Evolutionary conservation across 148 eudicot genomes (phyloP), one percentile per base, ranked within the genome.

Genomic region (Heliamphora exappendiculata): DNA sequence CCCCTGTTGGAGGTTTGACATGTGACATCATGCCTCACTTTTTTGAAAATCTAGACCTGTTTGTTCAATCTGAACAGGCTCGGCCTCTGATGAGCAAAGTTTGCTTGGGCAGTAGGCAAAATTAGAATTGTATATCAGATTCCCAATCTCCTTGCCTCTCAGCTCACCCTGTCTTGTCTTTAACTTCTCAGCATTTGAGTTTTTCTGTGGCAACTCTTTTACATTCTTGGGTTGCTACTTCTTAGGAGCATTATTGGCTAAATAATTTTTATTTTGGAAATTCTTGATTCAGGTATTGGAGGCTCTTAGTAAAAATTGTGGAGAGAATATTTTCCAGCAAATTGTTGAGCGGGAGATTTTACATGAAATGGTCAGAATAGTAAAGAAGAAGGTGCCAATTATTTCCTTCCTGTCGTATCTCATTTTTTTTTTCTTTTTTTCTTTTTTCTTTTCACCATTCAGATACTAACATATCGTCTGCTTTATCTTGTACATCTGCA

Each of bases 291-390:
- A 94, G 98, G 97, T 89, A 54, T 78, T 94, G 83, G 98, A 94
- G 82, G 89, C 97, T 62, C 87, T 94, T n/a, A 91, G 90, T 78
- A 94, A 94, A 81, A 94, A 94, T 81, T 94, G 98, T 78, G 92
- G 92, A 47, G 97, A 94, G 74, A 81, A 76, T 76, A 81, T 94
- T 70, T 88, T 92, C 80, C 96, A 85, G 77, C 91, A 76, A 49
- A 87, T 92, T 79, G 89, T 84, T 78, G 98, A 94, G 83, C 92
- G 98, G 76, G 98, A 92, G 73, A 89, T 94, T 64, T 78, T 94
- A 78, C 96, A 86, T 79, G 98, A 94, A 1, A 94, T 94, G 98
- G 96, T 94, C 75, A 94, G 92, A 85, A 89, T 92, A 72, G 97
- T 91, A 12, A 94, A 88, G 88, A 94, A 94, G 85, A 91, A 92